Percentiles rank a stretch among this genome's conserved stretches.
phyloP scores from a whole-genome alignment of 108 stramenopile species.

The Chaetoceros muelleri region DNA sequence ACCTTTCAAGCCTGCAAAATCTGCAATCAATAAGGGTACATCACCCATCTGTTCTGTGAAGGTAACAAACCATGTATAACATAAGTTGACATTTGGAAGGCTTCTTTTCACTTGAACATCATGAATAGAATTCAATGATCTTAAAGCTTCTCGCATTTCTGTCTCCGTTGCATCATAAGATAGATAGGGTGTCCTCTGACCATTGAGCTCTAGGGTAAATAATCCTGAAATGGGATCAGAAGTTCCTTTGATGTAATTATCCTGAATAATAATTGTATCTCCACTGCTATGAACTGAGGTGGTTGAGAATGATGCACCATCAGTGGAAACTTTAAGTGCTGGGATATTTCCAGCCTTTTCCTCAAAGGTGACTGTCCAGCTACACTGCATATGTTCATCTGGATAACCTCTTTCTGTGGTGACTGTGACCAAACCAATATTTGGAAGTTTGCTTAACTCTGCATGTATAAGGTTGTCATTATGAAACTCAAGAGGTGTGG shows the following conservation, averaged over 20 bases:
- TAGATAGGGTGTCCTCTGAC: slow-evolving; percentile 59
- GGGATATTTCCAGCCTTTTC: slow-evolving; percentile 54
- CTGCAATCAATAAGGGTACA: slow-evolving; percentile 34
- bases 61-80: slow-evolving; percentile 68
- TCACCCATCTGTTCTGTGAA: slow-evolving; percentile 58
- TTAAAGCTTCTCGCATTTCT: slow-evolving; percentile 44
- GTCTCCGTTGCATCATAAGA: slow-evolving; percentile 40
- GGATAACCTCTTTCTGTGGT: slow-evolving; percentile 14
- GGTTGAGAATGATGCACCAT: slow-evolving; percentile 24
- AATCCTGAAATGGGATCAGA: slow-evolving; percentile 42
- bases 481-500: slow-evolving; percentile 23
- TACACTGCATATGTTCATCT: slow-evolving; percentile 28
- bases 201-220: slow-evolving; percentile 56
- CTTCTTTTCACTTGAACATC: slow-evolving; percentile 44
- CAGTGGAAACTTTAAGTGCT: slow-evolving; percentile 21
- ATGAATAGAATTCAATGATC: slow-evolving; percentile 47
- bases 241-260: slow-evolving; percentile 25
- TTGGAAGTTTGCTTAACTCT: slow-evolving; percentile 55
- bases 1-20: slow-evolving; percentile 50
- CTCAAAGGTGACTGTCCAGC: slow-evolving; percentile 64
- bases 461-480: slow-evolving; percentile 53
- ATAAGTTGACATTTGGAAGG: slow-evolving; percentile 53
- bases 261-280: slow-evolving; percentile 13
- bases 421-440: slow-evolving; percentile 60
- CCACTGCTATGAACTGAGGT: slow-evolving; percentile 17